Conservation (phyloP, 352 stramenopile species). For the Phytophthora fragariaefolia region DNA sequence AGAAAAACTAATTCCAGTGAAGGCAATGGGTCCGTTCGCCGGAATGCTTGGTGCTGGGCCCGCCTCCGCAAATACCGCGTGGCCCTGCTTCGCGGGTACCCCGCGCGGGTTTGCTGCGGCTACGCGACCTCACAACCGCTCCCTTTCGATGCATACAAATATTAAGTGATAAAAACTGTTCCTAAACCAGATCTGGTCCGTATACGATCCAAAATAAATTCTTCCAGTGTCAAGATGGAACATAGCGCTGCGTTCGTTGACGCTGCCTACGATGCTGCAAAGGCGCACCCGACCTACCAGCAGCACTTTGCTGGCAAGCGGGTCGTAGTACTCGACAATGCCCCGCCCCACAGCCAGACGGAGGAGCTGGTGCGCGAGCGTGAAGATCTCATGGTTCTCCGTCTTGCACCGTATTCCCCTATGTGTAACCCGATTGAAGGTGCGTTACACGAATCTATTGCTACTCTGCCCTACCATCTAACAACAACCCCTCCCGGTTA, state of each 20-base stretch:
- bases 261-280: not conserved
- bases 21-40: no score
- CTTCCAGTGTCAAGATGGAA: constrained; percentile 8
- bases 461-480: not conserved
- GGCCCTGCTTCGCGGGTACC: no score
- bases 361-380: not conserved
- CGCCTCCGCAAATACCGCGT: no score
- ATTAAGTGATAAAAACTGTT: no score
- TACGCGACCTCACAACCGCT: no score
- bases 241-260: not conserved
- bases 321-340: constrained; percentile 9
- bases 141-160: no score
- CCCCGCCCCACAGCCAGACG: not conserved
- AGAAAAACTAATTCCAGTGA: no score
- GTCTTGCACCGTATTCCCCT: constrained; percentile 8
- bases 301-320: not conserved
- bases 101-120: no score
- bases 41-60: no score
- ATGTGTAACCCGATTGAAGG: constrained; percentile 30
- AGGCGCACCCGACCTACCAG: not conserved
- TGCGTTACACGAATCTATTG: not conserved
- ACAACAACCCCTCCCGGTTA: not conserved
- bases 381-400: constrained; percentile 7
- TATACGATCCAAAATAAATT: no score
- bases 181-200: no score